These are phyloP conservation scores for Brasenia schreberi DNA, from an alignment of 164 flowering plant genomes.

Conservation along the genomic window DNA sequence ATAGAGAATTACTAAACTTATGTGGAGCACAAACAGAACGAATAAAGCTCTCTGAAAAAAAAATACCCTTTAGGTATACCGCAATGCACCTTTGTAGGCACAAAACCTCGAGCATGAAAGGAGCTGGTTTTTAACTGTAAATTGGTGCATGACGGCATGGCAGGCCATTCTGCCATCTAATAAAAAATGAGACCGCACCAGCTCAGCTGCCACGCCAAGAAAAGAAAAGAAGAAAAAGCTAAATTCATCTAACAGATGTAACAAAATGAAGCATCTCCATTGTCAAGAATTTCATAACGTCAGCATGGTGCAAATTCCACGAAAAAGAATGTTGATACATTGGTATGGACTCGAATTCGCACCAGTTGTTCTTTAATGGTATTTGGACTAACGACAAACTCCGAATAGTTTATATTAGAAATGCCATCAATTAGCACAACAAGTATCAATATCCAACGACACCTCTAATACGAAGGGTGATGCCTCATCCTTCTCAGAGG, in stretches of 20 bases:
- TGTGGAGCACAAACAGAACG: background rate
- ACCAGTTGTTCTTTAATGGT: too few species aligned
- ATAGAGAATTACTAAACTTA: background rate
- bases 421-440: too few species aligned
- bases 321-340: too few species aligned
- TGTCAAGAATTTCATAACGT: background rate
- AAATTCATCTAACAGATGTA: background rate
- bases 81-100: constrained; percentile 11
- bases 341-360: too few species aligned
- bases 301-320: too few species aligned
- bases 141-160: constrained; percentile 19
- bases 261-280: background rate
- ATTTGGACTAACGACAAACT: too few species aligned
- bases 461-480: too few species aligned
- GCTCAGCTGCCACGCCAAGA: background rate
- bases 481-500: too few species aligned
- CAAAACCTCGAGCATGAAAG: constrained; percentile 6
- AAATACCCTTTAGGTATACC: constrained; percentile 16
- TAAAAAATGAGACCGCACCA: background rate
- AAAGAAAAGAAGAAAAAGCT: background rate
- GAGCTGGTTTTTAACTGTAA: constrained; percentile 14
- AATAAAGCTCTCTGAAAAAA: background rate
- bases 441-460: too few species aligned
- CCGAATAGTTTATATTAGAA: too few species aligned
- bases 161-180: constrained; percentile 29